These are phyloP conservation scores for Irineochytrium annulatum DNA, from an alignment of 192 early-diverging fungal genomes.

Conservation along the genomic window DNA sequence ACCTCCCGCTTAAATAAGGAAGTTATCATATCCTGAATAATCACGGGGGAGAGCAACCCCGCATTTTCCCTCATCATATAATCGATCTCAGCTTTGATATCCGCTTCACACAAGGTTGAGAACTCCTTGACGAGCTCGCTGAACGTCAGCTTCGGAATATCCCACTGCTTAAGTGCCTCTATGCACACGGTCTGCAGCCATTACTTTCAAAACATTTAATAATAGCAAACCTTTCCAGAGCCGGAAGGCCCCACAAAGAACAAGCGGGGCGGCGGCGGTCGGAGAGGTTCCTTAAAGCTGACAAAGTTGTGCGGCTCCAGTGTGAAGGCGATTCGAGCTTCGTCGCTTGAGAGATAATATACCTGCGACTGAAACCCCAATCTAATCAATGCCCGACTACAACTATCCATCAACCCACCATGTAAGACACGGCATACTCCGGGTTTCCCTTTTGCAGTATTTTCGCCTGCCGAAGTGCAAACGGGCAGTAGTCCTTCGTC, in stretches of 20 bases:
- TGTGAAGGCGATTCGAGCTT: slow-evolving; percentile 36
- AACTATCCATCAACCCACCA: too few relatives aligned
- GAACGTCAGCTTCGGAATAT: slow-evolving; percentile 23
- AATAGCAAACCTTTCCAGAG: slow-evolving; percentile 27
- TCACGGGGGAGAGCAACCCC: slow-evolving; percentile 15
- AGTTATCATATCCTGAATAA: slow-evolving; percentile 20
- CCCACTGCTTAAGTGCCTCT: slow-evolving; percentile 11
- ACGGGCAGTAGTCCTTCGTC: slow-evolving; percentile 52
- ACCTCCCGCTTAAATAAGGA: slow-evolving; percentile 32
- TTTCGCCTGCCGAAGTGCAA: slow-evolving; percentile 28
- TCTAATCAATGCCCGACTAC: too few relatives aligned
- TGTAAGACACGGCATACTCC: slow-evolving; percentile 33
- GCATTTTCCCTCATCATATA: slow-evolving; percentile 37
- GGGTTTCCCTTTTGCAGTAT: slow-evolving; percentile 38
- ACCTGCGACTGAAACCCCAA: slow-evolving; percentile 22
- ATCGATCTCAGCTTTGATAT: slow-evolving; percentile 31
- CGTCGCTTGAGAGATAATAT: slow-evolving; percentile 41
- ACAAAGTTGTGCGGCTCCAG: slow-evolving; percentile 45
- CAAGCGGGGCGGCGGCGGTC: slow-evolving; percentile 37
- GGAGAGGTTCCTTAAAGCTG: slow-evolving; percentile 4
- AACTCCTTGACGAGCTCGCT: slow-evolving; percentile 20
- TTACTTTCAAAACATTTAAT: background rate
- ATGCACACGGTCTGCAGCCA: slow-evolving; percentile 13
- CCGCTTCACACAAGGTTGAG: slow-evolving; percentile 15
- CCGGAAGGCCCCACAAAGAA: slow-evolving; percentile 38